phyloP scores from a whole-genome alignment of 306 rosid species.

The Dryas alaskensis region DNA sequence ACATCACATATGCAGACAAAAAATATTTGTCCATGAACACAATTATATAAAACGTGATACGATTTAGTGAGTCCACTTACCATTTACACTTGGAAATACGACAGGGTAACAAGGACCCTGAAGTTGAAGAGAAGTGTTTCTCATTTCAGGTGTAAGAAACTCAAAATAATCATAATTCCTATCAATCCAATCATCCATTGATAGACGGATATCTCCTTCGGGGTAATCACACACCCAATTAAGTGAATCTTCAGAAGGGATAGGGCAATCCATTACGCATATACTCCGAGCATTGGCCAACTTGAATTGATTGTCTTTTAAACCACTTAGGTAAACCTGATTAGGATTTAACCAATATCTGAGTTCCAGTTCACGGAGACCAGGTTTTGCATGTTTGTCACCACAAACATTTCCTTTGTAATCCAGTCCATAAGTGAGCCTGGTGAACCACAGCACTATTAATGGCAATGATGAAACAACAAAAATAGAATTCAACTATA shows the following conservation, averaged over 20 bases:
- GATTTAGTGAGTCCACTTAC: constrained; percentile 36
- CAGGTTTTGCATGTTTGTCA: constrained; percentile 74
- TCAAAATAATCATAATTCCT: constrained; percentile 77
- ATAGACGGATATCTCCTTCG: constrained; percentile 74
- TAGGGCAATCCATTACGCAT: constrained; percentile 84
- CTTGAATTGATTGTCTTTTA: constrained; percentile 62
- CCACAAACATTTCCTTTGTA: constrained; percentile 96
- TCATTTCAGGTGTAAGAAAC: constrained; percentile 90
- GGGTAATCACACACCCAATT: constrained; percentile 97
- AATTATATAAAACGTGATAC: neutral
- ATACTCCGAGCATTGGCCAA: constrained; percentile 72
- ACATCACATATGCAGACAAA: neutral
- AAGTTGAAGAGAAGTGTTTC: constrained; percentile 89
- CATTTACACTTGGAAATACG: constrained; percentile 93
- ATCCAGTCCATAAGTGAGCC: constrained; percentile 95
- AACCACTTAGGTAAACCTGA: constrained; percentile 89
- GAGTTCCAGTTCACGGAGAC: constrained; percentile 70
- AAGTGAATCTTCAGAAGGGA: constrained; percentile 75
- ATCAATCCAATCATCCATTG: constrained; percentile 67
- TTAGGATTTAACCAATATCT: constrained; percentile 90
- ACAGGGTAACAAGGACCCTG: constrained; percentile 99
- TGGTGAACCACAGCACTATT: constrained; percentile 31
- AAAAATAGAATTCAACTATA: constrained; percentile 11
- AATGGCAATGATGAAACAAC: constrained; percentile 15
- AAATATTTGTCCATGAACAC: neutral